A percentile compares a stretch with the other conserved stretches of the same genome.
Evolutionary conservation across 2,329 filamentous ascomycete species (phyloP).

Genomic region (Thielaviopsis euricoi): DNA sequence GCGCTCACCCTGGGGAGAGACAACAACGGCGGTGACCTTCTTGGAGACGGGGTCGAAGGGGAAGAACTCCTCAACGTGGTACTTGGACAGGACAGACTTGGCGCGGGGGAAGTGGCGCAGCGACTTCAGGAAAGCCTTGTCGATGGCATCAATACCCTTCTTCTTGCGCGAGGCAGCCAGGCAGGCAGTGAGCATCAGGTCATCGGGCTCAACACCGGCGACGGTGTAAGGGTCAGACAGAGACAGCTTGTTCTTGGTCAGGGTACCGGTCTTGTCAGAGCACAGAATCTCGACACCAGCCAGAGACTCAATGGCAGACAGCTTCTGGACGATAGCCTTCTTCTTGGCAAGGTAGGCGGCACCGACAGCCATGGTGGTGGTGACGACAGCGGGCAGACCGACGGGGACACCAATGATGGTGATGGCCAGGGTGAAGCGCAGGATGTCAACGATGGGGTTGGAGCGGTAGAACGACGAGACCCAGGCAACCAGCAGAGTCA

Average conservation of each 20-base stretch:
- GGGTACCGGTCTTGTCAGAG: conserved; percentile 85
- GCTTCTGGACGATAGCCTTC: conserved; percentile 85
- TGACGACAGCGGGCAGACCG: conserved; percentile 83
- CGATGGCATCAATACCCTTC: conserved; percentile 89
- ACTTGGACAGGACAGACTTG: conserved; percentile 66
- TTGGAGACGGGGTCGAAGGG: conserved; percentile 90
- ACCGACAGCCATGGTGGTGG: conserved; percentile 88
- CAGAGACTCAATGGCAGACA: conserved; percentile 79
- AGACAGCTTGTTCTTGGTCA: conserved; percentile 90
- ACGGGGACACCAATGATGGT: conserved; percentile 87
- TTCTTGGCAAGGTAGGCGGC: conserved; percentile 83
- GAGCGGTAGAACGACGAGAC: conserved; percentile 76
- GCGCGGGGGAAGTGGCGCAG: conserved; percentile 68
- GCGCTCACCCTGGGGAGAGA: conserved; percentile 67
- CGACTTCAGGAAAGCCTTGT: conserved; percentile 85
- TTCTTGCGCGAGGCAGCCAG: conserved; percentile 83
- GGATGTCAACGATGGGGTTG: conserved; percentile 61
- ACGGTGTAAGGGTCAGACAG: conserved; percentile 73
- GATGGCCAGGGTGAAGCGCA: conserved; percentile 73
- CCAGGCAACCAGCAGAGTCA: conserved; percentile 73
- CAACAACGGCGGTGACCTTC: conserved; percentile 72
- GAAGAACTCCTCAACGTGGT: conserved; percentile 69
- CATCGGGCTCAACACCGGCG: conserved; percentile 64
- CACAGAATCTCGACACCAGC: conserved; percentile 88
- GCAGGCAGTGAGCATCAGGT: conserved; percentile 85